Percentiles rank a stretch among this genome's conserved stretches.
Conservation (phyloP, 2,329 filamentous ascomycete genomes). For the Neodidymelliopsis sp. region DNA sequence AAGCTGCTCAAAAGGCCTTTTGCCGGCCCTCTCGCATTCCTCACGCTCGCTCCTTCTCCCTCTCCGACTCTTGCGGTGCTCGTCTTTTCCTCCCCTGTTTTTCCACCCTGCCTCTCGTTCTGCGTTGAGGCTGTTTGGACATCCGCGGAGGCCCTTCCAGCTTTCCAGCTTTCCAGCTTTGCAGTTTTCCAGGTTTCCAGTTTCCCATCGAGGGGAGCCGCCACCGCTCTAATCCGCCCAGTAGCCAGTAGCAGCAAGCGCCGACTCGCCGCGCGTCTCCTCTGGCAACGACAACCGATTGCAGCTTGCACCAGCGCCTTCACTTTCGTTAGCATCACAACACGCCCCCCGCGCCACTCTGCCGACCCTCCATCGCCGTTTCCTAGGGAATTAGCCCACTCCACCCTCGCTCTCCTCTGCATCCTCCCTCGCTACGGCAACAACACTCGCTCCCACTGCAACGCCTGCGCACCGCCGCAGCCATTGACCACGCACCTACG, state of each 20-base stretch:
- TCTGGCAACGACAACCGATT: slow-evolving; percentile 38
- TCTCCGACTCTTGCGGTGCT: slow-evolving; percentile 25
- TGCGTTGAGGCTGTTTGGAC: slow-evolving; percentile 28
- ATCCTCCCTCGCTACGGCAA: slow-evolving; percentile 22
- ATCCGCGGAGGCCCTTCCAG: slow-evolving; percentile 18
- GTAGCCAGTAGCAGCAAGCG: slow-evolving; percentile 30
- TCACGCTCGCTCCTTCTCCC: slow-evolving; percentile 41
- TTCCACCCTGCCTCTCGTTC: slow-evolving; percentile 43
- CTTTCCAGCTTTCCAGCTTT: too few relatives aligned
- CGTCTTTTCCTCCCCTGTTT: slow-evolving; percentile 27
- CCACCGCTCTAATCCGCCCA: slow-evolving; percentile 28
- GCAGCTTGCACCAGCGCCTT: slow-evolving; percentile 35
- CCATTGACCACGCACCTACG: slow-evolving; percentile 8
- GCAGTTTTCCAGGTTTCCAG: too few relatives aligned
- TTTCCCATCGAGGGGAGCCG: slow-evolving; percentile 36
- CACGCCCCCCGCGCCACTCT: slow-evolving; percentile 20
- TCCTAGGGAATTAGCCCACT: slow-evolving; percentile 3
- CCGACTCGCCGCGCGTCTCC: slow-evolving; percentile 44
- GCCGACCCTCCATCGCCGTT: slow-evolving; percentile 4
- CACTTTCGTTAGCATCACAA: slow-evolving; percentile 39
- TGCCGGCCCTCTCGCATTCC: slow-evolving; percentile 41
- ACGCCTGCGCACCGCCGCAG: slow-evolving; percentile 10
- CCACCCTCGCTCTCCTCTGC: slow-evolving; percentile 11
- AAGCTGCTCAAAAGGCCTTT: slow-evolving; percentile 41
- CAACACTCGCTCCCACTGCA: slow-evolving; percentile 17